Conservation (phyloP, 2,329 filamentous ascomycete species). For the Diaporthe sp. region DNA sequence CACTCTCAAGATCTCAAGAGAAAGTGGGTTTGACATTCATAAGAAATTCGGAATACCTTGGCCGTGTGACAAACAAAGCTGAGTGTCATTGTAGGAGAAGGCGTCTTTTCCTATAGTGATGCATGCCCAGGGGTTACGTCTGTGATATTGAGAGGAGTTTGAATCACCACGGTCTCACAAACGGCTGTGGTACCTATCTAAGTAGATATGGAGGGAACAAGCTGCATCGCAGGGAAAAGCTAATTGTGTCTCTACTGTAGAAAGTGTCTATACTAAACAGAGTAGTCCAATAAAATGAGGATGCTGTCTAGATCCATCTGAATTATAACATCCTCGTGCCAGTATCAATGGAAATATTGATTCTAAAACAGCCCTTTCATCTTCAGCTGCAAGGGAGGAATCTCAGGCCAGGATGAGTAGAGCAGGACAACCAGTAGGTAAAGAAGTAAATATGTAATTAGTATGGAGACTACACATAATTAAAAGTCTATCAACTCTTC, state of each 20-base stretch:
- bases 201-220: not conserved
- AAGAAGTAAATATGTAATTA: not conserved
- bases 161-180: not conserved
- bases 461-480: constrained; percentile 6
- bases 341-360: too few relatives aligned
- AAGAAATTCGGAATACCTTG: not conserved
- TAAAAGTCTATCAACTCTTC: constrained; percentile 51
- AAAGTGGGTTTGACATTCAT: too few relatives aligned
- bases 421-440: not conserved
- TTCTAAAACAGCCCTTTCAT: too few relatives aligned
- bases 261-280: not conserved
- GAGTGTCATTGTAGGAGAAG: not conserved
- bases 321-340: too few relatives aligned
- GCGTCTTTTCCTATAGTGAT: not conserved
- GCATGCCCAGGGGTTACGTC: not conserved
- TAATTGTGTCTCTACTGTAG: not conserved
- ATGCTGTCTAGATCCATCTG: not conserved
- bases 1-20: too few relatives aligned
- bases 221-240: not conserved
- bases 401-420: not conserved
- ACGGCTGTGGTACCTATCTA: not conserved
- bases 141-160: not conserved
- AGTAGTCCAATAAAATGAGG: not conserved
- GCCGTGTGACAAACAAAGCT: not conserved
- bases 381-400: not conserved